These are phyloP conservation scores for Nematocida major DNA, from an alignment of 371 early-diverging fungal genomes.

Conservation along the genomic window DNA sequence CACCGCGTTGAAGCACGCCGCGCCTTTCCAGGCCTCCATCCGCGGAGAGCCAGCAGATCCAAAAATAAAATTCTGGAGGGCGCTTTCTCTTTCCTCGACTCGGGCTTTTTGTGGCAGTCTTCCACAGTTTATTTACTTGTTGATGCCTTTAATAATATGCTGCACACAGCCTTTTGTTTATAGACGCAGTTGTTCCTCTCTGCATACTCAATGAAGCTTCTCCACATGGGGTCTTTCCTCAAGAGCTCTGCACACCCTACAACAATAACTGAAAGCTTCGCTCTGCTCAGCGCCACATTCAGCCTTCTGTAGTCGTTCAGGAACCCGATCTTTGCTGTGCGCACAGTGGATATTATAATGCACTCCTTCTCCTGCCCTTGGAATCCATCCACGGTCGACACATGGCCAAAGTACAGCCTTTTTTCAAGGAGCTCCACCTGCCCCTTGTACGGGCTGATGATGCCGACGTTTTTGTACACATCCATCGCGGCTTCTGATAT, in stretches of 20 bases:
- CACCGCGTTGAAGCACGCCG: too few relatives aligned
- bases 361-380: conserved; percentile 90
- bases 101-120: neutral
- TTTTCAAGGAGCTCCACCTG: conserved; percentile 86
- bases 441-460: conserved; percentile 96
- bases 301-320: conserved; percentile 76
- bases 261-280: conserved; percentile 76
- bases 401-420: conserved; percentile 68
- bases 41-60: too few relatives aligned
- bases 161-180: neutral
- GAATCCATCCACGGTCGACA: conserved; percentile 92
- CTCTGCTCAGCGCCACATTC: conserved; percentile 87
- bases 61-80: too few relatives aligned
- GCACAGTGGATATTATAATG: conserved; percentile 77
- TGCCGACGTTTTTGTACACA: conserved; percentile 70
- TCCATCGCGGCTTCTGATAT: neutral
- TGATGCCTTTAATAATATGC: neutral
- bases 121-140: neutral
- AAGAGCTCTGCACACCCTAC: conserved; percentile 69
- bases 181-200: neutral
- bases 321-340: conserved; percentile 81
- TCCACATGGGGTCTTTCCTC: conserved; percentile 25
- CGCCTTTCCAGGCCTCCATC: too few relatives aligned
- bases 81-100: too few relatives aligned
- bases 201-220: neutral